Evolutionary conservation across 306 rosid species (phyloP).

Genomic region (Alnus glutinosa): DNA sequence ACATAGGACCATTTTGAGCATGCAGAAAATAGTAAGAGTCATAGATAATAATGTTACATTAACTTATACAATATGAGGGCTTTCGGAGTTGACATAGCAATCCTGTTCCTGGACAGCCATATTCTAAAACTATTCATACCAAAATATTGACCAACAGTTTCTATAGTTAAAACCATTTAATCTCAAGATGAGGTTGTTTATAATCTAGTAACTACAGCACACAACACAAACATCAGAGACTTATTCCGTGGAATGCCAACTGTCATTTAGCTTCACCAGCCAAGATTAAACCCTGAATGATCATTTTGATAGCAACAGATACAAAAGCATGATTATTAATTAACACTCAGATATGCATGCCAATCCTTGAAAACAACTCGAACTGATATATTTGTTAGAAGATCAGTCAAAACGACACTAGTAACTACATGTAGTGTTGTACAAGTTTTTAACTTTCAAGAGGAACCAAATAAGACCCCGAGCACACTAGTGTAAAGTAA

Average conservation of each 20-base stretch:
- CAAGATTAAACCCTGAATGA: neutral
- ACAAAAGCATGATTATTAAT: neutral
- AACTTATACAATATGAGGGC: neutral
- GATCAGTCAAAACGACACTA: neutral
- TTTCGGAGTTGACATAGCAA: neutral
- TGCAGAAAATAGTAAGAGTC: neutral
- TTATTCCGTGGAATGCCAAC: neutral
- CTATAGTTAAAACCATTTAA: neutral
- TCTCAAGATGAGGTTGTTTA: neutral
- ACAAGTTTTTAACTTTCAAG: neutral
- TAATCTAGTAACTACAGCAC: neutral
- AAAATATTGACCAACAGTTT: neutral
- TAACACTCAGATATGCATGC: neutral
- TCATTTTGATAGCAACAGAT: neutral
- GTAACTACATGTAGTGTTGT: neutral
- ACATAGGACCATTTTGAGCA: neutral
- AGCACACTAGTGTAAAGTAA: neutral
- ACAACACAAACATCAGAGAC: neutral
- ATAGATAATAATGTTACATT: neutral
- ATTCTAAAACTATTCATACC: neutral
- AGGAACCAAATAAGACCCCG: conserved; percentile 11
- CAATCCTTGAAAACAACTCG: neutral
- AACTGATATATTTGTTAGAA: neutral
- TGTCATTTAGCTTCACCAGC: neutral
- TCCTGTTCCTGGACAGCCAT: neutral